Conservation (phyloP, 208 protist genomes). For the Leishmania lainsoni region DNA sequence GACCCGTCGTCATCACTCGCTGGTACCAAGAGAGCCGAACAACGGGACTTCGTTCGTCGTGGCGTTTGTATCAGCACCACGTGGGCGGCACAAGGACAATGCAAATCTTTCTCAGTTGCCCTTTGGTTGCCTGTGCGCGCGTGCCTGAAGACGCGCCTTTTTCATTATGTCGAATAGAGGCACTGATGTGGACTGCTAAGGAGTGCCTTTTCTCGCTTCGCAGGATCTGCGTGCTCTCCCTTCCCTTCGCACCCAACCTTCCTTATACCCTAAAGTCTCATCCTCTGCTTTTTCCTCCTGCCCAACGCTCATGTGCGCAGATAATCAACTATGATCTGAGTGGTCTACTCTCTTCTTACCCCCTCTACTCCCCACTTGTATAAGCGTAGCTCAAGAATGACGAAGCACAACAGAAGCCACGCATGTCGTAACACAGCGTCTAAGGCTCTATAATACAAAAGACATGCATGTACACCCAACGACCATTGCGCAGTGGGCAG, state of each 20-base stretch:
- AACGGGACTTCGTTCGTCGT: background rate
- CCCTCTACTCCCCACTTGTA: background rate
- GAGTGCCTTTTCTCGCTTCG: background rate
- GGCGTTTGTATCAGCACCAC: background rate
- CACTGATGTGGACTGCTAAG: background rate
- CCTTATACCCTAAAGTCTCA: background rate
- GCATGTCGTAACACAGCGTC: background rate
- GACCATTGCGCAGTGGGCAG: background rate
- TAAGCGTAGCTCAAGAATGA: background rate
- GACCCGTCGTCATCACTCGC: background rate
- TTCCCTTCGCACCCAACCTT: background rate
- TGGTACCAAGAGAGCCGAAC: background rate
- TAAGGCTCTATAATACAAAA: background rate
- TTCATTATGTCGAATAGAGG: background rate
- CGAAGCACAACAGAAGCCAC: background rate
- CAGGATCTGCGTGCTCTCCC: background rate
- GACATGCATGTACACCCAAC: background rate
- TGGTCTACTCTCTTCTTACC: background rate
- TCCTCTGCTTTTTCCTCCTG: background rate
- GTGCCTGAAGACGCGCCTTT: background rate
- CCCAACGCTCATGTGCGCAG: background rate
- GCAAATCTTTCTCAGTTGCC: background rate
- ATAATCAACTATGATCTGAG: background rate
- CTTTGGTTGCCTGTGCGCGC: background rate
- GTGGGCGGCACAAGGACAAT: background rate